phyloP scores from a whole-genome alignment of 345 rosid species.

The Euphorbia pulcherrima region DNA sequence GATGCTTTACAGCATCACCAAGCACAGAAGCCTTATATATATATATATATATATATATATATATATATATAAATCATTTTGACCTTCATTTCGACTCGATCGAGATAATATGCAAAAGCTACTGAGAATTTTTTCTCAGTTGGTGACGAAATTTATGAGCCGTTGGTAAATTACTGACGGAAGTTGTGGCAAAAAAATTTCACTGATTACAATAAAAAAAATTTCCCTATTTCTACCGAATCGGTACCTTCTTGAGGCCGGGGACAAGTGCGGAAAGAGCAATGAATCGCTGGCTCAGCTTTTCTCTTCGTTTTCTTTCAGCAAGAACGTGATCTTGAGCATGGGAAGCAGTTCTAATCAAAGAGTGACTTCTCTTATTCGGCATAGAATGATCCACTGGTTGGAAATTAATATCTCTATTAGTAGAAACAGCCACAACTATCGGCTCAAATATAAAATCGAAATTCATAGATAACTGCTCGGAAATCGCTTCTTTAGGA shows the following conservation, averaged over 20 bases:
- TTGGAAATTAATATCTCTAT: constrained; percentile 13
- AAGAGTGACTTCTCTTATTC: background rate
- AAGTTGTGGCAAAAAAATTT: too few relatives aligned
- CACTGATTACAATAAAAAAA: too few relatives aligned
- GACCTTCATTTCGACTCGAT: too few relatives aligned
- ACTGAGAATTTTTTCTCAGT: too few relatives aligned
- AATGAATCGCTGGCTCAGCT: constrained; percentile 60
- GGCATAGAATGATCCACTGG: background rate
- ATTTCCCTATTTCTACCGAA: too few relatives aligned
- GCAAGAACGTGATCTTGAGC: constrained; percentile 81
- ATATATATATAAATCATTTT: background rate
- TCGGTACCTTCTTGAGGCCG: constrained; percentile 62
- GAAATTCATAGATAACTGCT: constrained; percentile 15
- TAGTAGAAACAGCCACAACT: constrained; percentile 25
- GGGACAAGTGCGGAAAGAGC: constrained; percentile 74
- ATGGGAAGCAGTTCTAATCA: constrained; percentile 37
- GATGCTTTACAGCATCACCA: constrained; percentile 61
- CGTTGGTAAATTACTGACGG: too few relatives aligned
- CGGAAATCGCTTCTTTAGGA: too few relatives aligned
- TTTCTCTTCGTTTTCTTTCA: constrained; percentile 78
- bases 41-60: too few relatives aligned
- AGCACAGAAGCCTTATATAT: constrained; percentile 69
- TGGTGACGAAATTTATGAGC: too few relatives aligned
- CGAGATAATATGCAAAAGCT: too few relatives aligned
- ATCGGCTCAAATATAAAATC: constrained; percentile 17